Base-by-base conservation (phyloP, 306 rosid species). In the Pyrus pyrifolia region DNA sequence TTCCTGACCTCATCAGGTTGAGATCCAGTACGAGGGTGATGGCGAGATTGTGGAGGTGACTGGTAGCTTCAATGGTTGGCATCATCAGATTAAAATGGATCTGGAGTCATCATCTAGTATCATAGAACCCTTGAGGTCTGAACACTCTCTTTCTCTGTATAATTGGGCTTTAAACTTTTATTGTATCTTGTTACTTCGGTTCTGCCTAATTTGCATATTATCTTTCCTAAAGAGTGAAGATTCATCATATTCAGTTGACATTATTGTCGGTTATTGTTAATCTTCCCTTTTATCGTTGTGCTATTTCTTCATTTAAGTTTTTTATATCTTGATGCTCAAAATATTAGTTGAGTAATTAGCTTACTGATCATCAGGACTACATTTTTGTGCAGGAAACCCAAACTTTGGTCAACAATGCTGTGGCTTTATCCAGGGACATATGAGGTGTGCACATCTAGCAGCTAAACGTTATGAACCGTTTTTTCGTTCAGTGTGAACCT, bases 61-160 rank as follows among this genome's bases (percentile, higher is more conserved):
- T 4, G 97, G 98, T 73, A 92, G 97, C 88, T 95, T 92, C 90
- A 90, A 90, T 62, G 97, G 98, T 77, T 95, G 98, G 98, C 96
- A 92, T 83, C 91, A 90, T 59, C 75, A 70, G 78, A 86, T 95
- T 73, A 82, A 78, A 83, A 71, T 95, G 96, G 98, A 95, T 82
- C 90, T 81, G 62, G 85, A 84, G 62, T 84, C 85, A 78, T 82
- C 85, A 60, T 72, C 84, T 74, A 77, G 78, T 84, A 65, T 58
- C 67, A 17, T 44, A 61, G 91, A 86, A 64, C 74, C 85, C 67
- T 80, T 91, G 70, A 92, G 96, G 97, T 92, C 78, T 82, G 65
- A 46, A 72, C 11, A 58, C 51, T 42, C 70, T 66, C 78, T 22
- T 59, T 21, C 22, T 58, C 8, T 71, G 15, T 60, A 15, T 29